These are phyloP conservation scores for Euphrasia arctica DNA, from an alignment of 305 asterid species.

Conservation along the genomic window DNA sequence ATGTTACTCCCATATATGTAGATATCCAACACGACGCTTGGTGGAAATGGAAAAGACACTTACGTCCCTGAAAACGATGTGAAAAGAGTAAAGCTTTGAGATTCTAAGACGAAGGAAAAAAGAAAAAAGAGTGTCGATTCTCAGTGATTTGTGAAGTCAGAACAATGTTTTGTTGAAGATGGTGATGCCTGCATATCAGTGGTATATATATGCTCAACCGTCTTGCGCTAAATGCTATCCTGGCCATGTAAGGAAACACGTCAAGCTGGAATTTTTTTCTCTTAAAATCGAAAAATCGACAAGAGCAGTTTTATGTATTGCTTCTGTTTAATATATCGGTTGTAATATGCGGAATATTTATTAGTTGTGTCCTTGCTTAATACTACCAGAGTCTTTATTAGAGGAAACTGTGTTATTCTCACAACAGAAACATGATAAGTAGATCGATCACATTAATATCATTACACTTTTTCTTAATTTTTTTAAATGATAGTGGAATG, in stretches of 20 bases:
- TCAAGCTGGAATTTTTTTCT: slow-evolving; percentile 5
- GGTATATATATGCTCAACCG: slow-evolving; percentile 1
- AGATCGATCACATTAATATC: no score
- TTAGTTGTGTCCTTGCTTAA: background rate
- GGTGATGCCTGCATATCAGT: background rate
- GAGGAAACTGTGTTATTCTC: no score
- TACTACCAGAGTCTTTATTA: background rate
- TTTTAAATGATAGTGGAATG: no score
- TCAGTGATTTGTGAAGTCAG: slow-evolving; percentile 4
- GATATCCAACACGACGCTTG: slow-evolving; percentile 20
- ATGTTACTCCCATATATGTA: slow-evolving; percentile 23
- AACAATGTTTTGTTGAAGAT: background rate
- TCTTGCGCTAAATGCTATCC: slow-evolving; percentile 13
- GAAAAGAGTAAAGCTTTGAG: slow-evolving; percentile 63
- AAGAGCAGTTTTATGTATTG: background rate
- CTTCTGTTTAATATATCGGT: no score
- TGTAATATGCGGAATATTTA: background rate
- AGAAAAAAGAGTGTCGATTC: background rate
- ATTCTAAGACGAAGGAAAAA: background rate
- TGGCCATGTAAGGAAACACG: background rate
- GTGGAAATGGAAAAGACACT: slow-evolving; percentile 47
- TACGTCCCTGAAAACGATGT: slow-evolving; percentile 76
- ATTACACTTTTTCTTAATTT: no score
- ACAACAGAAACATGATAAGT: no score
- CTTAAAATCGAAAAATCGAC: background rate